Percentiles rank a stretch among this genome's conserved stretches.
Evolutionary conservation across 208 protist species (phyloP).

Genomic region (Acanthamoeba lenticulata): DNA sequence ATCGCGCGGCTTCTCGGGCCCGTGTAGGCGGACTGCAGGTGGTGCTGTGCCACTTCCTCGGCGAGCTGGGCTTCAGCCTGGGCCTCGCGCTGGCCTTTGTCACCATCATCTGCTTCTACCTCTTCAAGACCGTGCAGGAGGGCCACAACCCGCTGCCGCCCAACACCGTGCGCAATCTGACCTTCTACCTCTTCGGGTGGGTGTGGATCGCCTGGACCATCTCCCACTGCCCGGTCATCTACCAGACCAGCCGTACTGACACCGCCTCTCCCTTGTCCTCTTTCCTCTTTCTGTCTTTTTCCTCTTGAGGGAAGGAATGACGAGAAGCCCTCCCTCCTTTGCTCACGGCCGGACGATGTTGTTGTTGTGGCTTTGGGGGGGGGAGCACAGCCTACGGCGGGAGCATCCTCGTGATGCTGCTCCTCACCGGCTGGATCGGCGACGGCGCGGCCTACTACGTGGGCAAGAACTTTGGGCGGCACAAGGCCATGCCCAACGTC

Average conservation of each 20-base stretch:
- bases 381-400: background rate
- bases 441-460: constrained; percentile 50
- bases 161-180: constrained; percentile 1
- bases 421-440: constrained; percentile 27
- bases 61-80: constrained; percentile 7
- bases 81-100: constrained; percentile 14
- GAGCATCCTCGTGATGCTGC: background rate
- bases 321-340: too few species aligned
- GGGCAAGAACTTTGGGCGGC: constrained; percentile 36
- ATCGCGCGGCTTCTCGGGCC: background rate
- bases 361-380: too few species aligned
- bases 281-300: background rate
- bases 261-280: background rate
- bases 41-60: constrained; percentile 5
- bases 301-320: too few species aligned
- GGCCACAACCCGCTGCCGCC: constrained; percentile 23
- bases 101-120: constrained; percentile 18
- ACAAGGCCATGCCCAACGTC: constrained; percentile 60
- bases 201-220: constrained; percentile 58
- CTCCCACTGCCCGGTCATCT: background rate
- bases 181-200: constrained; percentile 23
- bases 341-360: too few species aligned
- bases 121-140: constrained; percentile 43
- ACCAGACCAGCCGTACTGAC: background rate
- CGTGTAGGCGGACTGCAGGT: background rate